Evolutionary conservation across 1,284 basidiomycete species (phyloP), one percentile per base, ranked within the genome.

Genomic region (Salmacisia buchloeana): DNA sequence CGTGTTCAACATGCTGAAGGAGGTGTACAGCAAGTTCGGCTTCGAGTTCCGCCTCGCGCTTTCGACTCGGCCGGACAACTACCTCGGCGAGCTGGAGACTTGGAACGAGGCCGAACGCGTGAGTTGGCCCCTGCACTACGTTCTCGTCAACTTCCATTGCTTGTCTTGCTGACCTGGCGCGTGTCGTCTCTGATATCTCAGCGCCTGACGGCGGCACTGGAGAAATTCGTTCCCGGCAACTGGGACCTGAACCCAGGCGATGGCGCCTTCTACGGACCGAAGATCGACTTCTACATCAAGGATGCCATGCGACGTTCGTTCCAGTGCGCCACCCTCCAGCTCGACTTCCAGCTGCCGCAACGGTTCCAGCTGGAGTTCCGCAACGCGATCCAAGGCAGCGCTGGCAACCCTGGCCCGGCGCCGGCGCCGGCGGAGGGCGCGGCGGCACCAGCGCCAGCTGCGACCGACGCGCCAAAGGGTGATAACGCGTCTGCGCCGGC

Each of bases 291-390:
- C 82, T 93, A 91, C 67, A 91, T 98, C 80, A 87, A 87, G 36
- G 96, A 99, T 78, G 94, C 96, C 0, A 87, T 86, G 66, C 88
- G 94, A 58, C 91, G 92, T 36, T 94, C 71, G 43, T 69, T 93
- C 87, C 96, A 99, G 82, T 98, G 96, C 74, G 94, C 94, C 52
- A 98, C 96, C 3, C 97, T 98, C 81, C 91, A 98, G 82, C 90
- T 99, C 70, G 96, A 98, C 83, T 99, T 97, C 87, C 92, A 98
- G 82, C 86, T 99, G 9, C 96, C 96, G n/a, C 89, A 97, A 78
- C 88, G 92, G 58, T 98, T 99, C 85, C 89, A 96, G 81, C 85
- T 99, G 69, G 89, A 89, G 78, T 98, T 93, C 83, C 89, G 92
- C 45, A 87, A 54, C 34, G 49, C 49, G 3, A 12, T 31, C 2